These are phyloP conservation scores for Phytophthora brassicae DNA, from an alignment of 352 stramenopile genomes.

Conservation along the genomic window DNA sequence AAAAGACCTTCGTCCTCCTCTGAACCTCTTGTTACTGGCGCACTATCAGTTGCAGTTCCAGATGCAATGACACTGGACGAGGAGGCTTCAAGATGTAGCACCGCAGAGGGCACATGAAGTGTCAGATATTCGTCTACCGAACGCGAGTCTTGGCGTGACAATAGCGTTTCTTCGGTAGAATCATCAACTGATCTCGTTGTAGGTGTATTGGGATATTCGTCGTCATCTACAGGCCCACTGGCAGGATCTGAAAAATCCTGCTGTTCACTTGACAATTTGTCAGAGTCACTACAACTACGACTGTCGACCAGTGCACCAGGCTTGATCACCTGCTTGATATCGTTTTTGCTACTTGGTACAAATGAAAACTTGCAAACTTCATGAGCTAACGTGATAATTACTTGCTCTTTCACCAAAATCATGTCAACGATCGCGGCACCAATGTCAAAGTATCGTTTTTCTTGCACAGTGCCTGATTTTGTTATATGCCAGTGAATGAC, in stretches of 20 bases:
- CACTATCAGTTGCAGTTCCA: conserved; percentile 1
- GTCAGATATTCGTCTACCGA: conserved; percentile 25
- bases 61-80: conserved; percentile 13
- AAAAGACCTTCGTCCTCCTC: conserved; percentile 9
- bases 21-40: conserved; percentile 6
- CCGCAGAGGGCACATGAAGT: conserved; percentile 20
- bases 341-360: conserved; percentile 4
- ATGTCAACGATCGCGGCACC: conserved; percentile 51
- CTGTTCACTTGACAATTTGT: background rate
- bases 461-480: conserved; percentile 29
- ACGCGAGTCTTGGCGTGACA: conserved; percentile 18
- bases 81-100: conserved; percentile 18
- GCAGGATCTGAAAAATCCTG: background rate
- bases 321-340: conserved; percentile 14
- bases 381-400: conserved; percentile 38
- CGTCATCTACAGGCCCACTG: background rate
- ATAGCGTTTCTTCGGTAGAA: conserved; percentile 4
- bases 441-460: conserved; percentile 68
- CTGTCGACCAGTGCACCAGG: background rate
- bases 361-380: conserved; percentile 42
- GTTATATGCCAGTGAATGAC: conserved; percentile 55
- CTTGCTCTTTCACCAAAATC: conserved; percentile 28
- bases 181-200: conserved; percentile 30
- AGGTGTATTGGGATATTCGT: conserved; percentile 15
- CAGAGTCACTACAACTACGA: background rate